Evolutionary conservation across 805 yeast genomes (phyloP).

Genomic region (Pichia californica): DNA sequence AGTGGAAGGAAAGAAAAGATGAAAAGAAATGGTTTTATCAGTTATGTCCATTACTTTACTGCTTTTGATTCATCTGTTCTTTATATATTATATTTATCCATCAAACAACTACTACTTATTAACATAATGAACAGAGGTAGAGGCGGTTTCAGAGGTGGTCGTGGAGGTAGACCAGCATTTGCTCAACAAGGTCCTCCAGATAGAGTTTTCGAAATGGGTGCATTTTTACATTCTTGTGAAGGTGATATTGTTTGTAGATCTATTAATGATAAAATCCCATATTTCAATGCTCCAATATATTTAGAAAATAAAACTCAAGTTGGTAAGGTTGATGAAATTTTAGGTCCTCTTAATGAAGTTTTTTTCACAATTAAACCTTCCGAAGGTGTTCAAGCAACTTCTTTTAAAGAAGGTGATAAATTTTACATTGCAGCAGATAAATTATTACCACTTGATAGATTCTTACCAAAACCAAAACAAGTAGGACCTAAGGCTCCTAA

Average conservation of each 20-base stretch:
- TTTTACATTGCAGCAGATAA: slow-evolving; percentile 94
- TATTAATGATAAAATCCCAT: slow-evolving; percentile 89
- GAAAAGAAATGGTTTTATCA: too few species aligned
- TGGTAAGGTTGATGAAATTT: slow-evolving; percentile 96
- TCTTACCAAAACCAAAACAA: slow-evolving; percentile 91
- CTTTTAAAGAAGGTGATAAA: slow-evolving; percentile 94
- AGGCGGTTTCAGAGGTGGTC: slow-evolving; percentile 61
- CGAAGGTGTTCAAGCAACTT: slow-evolving; percentile 91
- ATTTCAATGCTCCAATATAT: slow-evolving; percentile 97
- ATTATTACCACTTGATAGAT: slow-evolving; percentile 90
- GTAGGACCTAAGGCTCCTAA: slow-evolving; percentile 76
- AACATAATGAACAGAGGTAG: slow-evolving; percentile 52
- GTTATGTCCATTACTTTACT: too few species aligned
- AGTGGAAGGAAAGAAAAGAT: too few species aligned
- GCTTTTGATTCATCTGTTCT: too few species aligned
- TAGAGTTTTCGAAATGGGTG: slow-evolving; percentile 88
- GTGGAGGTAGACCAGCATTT: slow-evolving; percentile 54
- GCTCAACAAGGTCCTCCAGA: slow-evolving; percentile 95
- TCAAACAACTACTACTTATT: too few species aligned
- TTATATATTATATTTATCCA: too few species aligned
- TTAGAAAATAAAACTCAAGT: slow-evolving; percentile 92
- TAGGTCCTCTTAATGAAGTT: slow-evolving; percentile 98
- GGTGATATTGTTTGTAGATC: slow-evolving; percentile 97
- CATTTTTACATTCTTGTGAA: slow-evolving; percentile 87
- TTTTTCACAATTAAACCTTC: slow-evolving; percentile 92